phyloP scores from a whole-genome alignment of 1,284 basidiomycete genomes.

The Meripilus lineatus region DNA sequence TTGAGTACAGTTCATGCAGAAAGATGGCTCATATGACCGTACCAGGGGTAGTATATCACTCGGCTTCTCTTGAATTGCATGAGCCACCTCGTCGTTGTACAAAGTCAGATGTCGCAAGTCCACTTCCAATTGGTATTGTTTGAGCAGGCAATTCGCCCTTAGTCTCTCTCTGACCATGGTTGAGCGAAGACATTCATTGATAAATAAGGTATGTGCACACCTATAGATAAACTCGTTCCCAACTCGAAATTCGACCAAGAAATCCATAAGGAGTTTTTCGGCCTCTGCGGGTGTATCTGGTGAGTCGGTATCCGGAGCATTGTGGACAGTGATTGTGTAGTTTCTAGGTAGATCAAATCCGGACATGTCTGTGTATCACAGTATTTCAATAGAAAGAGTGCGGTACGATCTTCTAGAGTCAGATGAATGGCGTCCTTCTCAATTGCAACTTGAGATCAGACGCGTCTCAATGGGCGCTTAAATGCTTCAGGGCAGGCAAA shows the following conservation, averaged over 20 bases:
- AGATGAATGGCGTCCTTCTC: too few species aligned
- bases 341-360: slow-evolving; percentile 77
- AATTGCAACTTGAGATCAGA: too few species aligned
- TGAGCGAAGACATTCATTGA: slow-evolving; percentile 11
- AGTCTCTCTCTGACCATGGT: slow-evolving; percentile 71
- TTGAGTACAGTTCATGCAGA: not conserved
- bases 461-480: slow-evolving; percentile 8
- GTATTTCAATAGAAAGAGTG: too few species aligned
- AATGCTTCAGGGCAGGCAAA: slow-evolving; percentile 26
- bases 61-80: slow-evolving; percentile 85
- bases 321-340: slow-evolving; percentile 75
- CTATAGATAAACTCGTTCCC: slow-evolving; percentile 89
- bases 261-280: slow-evolving; percentile 79
- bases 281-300: slow-evolving; percentile 74
- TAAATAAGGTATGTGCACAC: slow-evolving; percentile 30
- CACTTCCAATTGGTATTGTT: slow-evolving; percentile 90
- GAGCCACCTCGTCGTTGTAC: slow-evolving; percentile 92
- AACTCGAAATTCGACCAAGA: slow-evolving; percentile 82
- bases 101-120: slow-evolving; percentile 88
- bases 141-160: slow-evolving; percentile 84
- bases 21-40: slow-evolving; percentile 15
- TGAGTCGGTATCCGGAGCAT: slow-evolving; percentile 44
- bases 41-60: slow-evolving; percentile 89
- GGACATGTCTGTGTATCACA: slow-evolving; percentile 42
- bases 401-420: too few species aligned